Evolutionary conservation across 768 basidiomycete genomes (phyloP).

Genomic region (Rhodotorula paludigena): DNA sequence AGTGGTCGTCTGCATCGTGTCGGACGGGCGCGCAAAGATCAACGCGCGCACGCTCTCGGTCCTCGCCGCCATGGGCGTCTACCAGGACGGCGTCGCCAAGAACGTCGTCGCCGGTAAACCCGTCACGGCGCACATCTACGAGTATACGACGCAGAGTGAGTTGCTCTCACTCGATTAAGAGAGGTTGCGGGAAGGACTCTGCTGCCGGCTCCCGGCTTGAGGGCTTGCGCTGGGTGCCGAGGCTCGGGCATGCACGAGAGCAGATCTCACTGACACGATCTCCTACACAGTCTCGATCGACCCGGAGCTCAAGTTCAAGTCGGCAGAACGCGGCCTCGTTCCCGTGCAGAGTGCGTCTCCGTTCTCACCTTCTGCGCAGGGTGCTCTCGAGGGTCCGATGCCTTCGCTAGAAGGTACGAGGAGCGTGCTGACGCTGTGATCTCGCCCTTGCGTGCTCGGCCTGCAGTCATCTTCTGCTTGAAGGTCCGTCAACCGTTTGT

Average conservation of each 20-base stretch:
- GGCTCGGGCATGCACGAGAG: conserved; percentile 8
- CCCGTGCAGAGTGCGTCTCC: conserved; percentile 63
- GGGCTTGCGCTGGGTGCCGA: background rate
- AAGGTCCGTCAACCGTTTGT: background rate
- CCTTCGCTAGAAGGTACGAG: too few relatives aligned
- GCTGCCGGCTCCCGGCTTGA: background rate
- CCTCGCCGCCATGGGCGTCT: conserved; percentile 86
- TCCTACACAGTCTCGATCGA: conserved; percentile 63
- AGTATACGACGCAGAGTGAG: conserved; percentile 79
- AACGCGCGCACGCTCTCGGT: conserved; percentile 63
- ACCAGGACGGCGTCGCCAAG: conserved; percentile 90
- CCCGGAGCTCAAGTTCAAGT: conserved; percentile 74
- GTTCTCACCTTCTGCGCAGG: background rate
- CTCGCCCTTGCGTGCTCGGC: background rate
- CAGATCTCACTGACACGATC: too few relatives aligned
- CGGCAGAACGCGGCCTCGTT: conserved; percentile 69
- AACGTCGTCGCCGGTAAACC: conserved; percentile 58
- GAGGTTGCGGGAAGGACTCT: too few relatives aligned
- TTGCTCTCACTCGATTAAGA: conserved; percentile 13
- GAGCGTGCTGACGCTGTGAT: too few relatives aligned
- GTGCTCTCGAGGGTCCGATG: too few relatives aligned
- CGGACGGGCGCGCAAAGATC: conserved; percentile 49
- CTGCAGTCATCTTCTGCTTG: conserved; percentile 12
- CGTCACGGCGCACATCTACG: conserved; percentile 85
- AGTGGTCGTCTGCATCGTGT: conserved; percentile 48